phyloP scores from a whole-genome alignment of 2,329 filamentous ascomycete genomes.

The Pyrenophora tritici-repentis region DNA sequence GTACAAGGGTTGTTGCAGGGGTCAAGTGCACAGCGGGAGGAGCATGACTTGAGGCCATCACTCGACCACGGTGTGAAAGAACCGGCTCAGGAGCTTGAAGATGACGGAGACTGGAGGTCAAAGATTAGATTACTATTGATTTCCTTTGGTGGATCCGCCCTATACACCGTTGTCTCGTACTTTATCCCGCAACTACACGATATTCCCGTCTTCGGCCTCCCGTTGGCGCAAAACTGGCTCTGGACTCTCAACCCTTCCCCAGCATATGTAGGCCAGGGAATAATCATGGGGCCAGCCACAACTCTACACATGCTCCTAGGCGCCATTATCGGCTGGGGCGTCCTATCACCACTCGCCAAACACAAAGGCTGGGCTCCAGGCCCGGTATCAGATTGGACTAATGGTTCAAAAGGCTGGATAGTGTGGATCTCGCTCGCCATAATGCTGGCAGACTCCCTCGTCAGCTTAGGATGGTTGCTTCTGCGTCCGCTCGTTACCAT shows the following conservation, averaged over 20 bases:
- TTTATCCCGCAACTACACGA: slow-evolving; percentile 85
- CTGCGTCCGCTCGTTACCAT: slow-evolving; percentile 64
- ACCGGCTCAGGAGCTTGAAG: slow-evolving; percentile 33
- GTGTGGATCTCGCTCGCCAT: slow-evolving; percentile 96
- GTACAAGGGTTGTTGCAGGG: slow-evolving; percentile 42
- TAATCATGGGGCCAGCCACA: slow-evolving; percentile 97
- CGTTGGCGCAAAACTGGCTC: slow-evolving; percentile 79
- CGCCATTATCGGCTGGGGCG: slow-evolving; percentile 84
- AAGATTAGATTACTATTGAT: slow-evolving; percentile 65
- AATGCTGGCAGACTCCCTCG: slow-evolving; percentile 91
- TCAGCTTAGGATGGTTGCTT: slow-evolving; percentile 82
- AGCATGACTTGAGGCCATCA: slow-evolving; percentile 27
- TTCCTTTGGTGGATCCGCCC: slow-evolving; percentile 64
- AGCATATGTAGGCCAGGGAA: slow-evolving; percentile 96
- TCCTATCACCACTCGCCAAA: slow-evolving; percentile 89
- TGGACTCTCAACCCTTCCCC: slow-evolving; percentile 97
- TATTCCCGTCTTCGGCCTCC: slow-evolving; percentile 81
- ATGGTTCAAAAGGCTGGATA: slow-evolving; percentile 96
- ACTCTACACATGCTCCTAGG: slow-evolving; percentile 95
- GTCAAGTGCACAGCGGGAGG: slow-evolving; percentile 23
- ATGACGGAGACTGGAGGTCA: slow-evolving; percentile 61
- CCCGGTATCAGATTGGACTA: slow-evolving; percentile 83
- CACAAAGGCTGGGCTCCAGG: slow-evolving; percentile 86
- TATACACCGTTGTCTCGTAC: slow-evolving; percentile 78
- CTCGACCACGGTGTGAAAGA: slow-evolving; percentile 19